Percentiles rank a stretch among this genome's conserved stretches.
Evolutionary conservation across 768 basidiomycete genomes (phyloP).

Genomic region (Amylocystis lapponica): DNA sequence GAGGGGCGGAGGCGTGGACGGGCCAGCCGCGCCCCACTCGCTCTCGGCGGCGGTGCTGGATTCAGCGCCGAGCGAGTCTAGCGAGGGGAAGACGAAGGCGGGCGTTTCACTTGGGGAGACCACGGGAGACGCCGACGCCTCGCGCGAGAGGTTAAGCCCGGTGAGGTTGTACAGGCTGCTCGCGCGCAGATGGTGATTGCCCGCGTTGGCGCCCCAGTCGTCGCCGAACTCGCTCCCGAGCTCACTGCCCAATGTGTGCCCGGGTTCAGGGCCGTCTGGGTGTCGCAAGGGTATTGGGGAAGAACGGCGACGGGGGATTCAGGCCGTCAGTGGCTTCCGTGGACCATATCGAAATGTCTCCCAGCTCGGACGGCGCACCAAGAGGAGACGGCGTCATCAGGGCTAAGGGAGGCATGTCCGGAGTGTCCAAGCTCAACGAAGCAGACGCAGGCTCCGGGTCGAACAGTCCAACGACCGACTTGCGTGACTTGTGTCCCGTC

Average conservation of each 20-base stretch:
- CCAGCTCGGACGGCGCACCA: not conserved
- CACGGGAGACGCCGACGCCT: constrained; percentile 5
- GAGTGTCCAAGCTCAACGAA: not conserved
- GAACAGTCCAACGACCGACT: constrained; percentile 61
- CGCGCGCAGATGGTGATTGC: constrained; percentile 42
- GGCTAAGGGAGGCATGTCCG: not conserved
- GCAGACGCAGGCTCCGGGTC: constrained; percentile 22
- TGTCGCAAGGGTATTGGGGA: constrained; percentile 7
- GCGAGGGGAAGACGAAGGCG: constrained; percentile 2
- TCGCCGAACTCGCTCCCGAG: constrained; percentile 49
- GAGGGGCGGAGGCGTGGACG: constrained; percentile 11
- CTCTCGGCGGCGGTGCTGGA: constrained; percentile 1
- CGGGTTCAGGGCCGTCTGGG: constrained; percentile 15
- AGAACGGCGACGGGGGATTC: constrained; percentile 7
- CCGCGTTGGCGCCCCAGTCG: constrained; percentile 33
- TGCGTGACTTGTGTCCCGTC: constrained; percentile 30
- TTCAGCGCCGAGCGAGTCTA: not conserved
- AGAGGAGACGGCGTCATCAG: constrained; percentile 9
- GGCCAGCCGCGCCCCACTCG: constrained; percentile 4
- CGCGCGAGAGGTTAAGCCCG: constrained; percentile 16
- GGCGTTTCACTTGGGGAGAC: constrained; percentile 1
- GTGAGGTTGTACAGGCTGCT: constrained; percentile 50
- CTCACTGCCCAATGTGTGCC: constrained; percentile 48
- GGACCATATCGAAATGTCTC: constrained; percentile 17
- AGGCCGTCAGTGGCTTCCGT: constrained; percentile 17